These are phyloP conservation scores for Linderina pennispora DNA, from an alignment of 192 early-diverging fungal species.

Conservation along the genomic window DNA sequence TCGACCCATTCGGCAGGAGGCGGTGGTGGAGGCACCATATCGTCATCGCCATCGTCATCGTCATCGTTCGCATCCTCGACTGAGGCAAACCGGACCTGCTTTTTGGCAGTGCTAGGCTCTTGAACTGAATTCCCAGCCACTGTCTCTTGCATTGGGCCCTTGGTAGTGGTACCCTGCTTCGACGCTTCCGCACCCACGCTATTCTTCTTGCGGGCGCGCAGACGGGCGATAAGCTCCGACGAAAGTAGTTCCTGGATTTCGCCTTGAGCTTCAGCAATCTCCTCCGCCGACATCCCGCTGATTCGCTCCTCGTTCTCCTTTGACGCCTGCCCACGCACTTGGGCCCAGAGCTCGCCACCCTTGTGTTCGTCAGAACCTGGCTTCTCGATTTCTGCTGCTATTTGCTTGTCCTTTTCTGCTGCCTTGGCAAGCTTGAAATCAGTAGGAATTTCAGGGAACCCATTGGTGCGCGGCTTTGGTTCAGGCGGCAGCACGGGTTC, in stretches of 20 bases:
- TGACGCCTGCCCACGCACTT: constrained; percentile 21
- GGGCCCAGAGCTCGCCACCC: constrained; percentile 1
- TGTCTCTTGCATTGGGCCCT: neutral
- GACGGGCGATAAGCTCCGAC: constrained; percentile 56
- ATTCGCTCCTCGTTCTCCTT: constrained; percentile 49
- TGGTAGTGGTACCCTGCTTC: neutral
- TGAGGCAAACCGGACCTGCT: constrained; percentile 24
- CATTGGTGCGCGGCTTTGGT: constrained; percentile 11
- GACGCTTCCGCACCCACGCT: neutral
- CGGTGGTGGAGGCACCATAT: constrained; percentile 10
- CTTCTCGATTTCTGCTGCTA: neutral
- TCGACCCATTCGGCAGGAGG: constrained; percentile 41
- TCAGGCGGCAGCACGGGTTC: constrained; percentile 13
- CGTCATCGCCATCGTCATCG: constrained; percentile 10
- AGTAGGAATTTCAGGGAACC: constrained; percentile 23
- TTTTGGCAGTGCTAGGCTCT: no score
- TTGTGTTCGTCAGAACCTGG: neutral
- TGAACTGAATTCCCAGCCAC: no score
- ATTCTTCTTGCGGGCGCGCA: no score
- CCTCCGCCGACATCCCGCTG: constrained; percentile 67
- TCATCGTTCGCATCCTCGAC: neutral
- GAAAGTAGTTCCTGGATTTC: constrained; percentile 62
- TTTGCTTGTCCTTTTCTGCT: neutral
- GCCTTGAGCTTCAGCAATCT: constrained; percentile 61
- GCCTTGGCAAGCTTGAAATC: no score